phyloP scores from a whole-genome alignment of 805 yeast species.

The Candida sonorensis region DNA sequence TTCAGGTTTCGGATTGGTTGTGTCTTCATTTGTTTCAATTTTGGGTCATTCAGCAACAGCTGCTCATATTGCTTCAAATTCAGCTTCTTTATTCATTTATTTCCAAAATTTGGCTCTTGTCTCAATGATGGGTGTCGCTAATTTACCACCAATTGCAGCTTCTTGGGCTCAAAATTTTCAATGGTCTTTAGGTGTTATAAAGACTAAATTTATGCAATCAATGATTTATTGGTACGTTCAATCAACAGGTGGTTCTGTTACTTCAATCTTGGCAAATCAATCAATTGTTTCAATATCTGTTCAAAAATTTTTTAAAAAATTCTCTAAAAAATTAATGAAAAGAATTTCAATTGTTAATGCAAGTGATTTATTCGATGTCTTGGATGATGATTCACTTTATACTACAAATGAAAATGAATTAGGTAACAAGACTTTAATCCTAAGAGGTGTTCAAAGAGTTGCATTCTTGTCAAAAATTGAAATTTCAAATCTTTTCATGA shows the following conservation, averaged over 20 bases:
- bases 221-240: slow-evolving; percentile 93
- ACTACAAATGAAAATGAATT: slow-evolving; percentile 66
- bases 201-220: slow-evolving; percentile 66
- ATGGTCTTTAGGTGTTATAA: slow-evolving; percentile 93
- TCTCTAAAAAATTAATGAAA: slow-evolving; percentile 24
- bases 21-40: slow-evolving; percentile 82
- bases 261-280: slow-evolving; percentile 62
- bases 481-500: slow-evolving; percentile 76
- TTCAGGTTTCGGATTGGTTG: slow-evolving; percentile 78
- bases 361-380: slow-evolving; percentile 35
- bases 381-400: slow-evolving; percentile 47
- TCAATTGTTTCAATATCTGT: slow-evolving; percentile 74
- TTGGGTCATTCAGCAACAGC: slow-evolving; percentile 90
- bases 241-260: slow-evolving; percentile 84
- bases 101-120: slow-evolving; percentile 91
- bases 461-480: slow-evolving; percentile 81
- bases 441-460: slow-evolving; percentile 91
- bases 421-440: slow-evolving; percentile 63
- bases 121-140: slow-evolving; percentile 90
- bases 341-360: slow-evolving; percentile 35
- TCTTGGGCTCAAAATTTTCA: slow-evolving; percentile 97
- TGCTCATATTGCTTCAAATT: slow-evolving; percentile 95
- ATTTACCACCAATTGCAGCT: slow-evolving; percentile 93
- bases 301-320: slow-evolving; percentile 40
- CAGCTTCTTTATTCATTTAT: slow-evolving; percentile 85